Evolutionary conservation across 352 stramenopile genomes (phyloP).

Genomic region (Globisporangium yorkense): DNA sequence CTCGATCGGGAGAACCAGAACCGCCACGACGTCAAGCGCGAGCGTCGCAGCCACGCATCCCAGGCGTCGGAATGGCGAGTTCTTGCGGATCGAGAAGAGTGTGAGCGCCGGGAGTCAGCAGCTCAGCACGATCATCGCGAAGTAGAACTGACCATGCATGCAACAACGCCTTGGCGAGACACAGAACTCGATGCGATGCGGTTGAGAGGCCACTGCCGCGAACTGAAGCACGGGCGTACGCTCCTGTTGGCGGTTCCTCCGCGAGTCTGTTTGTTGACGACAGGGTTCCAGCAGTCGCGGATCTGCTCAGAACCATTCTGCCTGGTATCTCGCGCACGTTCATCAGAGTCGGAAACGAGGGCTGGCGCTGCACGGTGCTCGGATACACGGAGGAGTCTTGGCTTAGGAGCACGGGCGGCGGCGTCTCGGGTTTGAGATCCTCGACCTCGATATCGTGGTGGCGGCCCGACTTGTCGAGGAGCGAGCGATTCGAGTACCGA

Average conservation of each 20-base stretch:
- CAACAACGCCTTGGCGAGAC: not conserved
- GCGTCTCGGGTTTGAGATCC: conserved; percentile 6
- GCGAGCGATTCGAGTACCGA: conserved; percentile 31
- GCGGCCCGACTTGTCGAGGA: conserved; percentile 16
- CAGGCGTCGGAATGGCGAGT: not conserved
- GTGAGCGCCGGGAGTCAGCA: conserved; percentile 1
- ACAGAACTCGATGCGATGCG: not conserved
- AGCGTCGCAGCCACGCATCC: not conserved
- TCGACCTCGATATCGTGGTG: conserved; percentile 17
- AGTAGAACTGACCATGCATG: not conserved
- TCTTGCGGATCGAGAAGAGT: not conserved
- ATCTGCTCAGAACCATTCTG: not conserved
- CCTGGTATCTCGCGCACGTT: not conserved
- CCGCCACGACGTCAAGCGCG: not conserved
- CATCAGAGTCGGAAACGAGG: not conserved
- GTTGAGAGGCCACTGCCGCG: not conserved
- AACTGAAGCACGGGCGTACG: not conserved
- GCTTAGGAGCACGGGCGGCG: not conserved
- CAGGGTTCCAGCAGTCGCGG: not conserved
- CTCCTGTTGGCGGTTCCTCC: not conserved
- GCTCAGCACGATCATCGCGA: conserved; percentile 1
- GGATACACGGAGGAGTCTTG: conserved; percentile 11
- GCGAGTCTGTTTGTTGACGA: not conserved
- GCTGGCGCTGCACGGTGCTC: not conserved
- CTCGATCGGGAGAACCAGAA: not conserved